phyloP scores from a whole-genome alignment of 164 flowering plant genomes.

The Cinnamomum chago region DNA sequence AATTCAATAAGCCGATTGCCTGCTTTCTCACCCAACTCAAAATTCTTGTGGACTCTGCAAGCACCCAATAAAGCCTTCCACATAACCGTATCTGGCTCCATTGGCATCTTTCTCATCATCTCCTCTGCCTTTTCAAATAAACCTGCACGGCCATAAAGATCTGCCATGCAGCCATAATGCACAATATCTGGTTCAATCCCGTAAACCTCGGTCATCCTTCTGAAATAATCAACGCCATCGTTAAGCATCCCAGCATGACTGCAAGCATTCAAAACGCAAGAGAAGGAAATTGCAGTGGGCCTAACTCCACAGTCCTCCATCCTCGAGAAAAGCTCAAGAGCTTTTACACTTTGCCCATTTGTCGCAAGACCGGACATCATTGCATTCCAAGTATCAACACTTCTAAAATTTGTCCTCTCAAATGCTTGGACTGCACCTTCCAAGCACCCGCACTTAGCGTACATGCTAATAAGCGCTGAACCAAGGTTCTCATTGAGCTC shows the following conservation, averaged over 20 bases:
- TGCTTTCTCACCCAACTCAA: constrained; percentile 13
- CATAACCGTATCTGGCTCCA: constrained; percentile 10
- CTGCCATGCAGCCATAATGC: constrained; percentile 15
- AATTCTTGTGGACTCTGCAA: constrained; percentile 14
- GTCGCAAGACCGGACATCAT: constrained; percentile 13
- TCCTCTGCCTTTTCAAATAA: constrained; percentile 8
- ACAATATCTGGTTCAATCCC: constrained; percentile 10
- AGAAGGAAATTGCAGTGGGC: constrained; percentile 13
- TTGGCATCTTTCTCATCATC: constrained; percentile 11
- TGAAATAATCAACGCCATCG: constrained; percentile 5
- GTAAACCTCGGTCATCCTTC: constrained; percentile 6
- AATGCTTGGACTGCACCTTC: constrained; percentile 11
- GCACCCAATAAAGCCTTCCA: constrained; percentile 14
- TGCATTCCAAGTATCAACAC: constrained; percentile 16
- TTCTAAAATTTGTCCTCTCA: constrained; percentile 1
- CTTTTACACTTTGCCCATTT: constrained; percentile 14
- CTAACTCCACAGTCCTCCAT: constrained; percentile 5
- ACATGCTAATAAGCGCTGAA: constrained; percentile 17
- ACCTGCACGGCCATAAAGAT: constrained; percentile 16
- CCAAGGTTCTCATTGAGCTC: constrained; percentile 12
- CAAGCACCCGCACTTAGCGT: constrained; percentile 10
- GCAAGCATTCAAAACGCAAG: constrained; percentile 13
- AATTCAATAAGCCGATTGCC: constrained; percentile 9
- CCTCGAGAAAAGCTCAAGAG: constrained; percentile 6
- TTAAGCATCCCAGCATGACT: constrained; percentile 14